Percentiles rank a stretch among this genome's conserved stretches.
phyloP scores from a whole-genome alignment of 2,329 filamentous ascomycete species.

The Colletotrichum endophyticum region DNA sequence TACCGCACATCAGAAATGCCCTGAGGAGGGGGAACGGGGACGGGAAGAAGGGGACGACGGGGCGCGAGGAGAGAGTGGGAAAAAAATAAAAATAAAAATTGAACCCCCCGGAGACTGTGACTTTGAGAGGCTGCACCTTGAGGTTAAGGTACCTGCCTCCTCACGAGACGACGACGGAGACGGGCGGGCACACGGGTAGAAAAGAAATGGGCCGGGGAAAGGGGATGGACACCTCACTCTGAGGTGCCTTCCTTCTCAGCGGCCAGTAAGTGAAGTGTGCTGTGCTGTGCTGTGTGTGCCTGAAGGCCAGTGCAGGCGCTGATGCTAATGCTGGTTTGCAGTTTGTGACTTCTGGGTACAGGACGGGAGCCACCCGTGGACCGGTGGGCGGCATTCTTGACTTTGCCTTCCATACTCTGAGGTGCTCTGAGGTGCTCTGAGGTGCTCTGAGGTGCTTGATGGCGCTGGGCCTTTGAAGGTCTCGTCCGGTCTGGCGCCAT shows the following conservation, averaged over 20 bases:
- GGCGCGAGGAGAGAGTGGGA: background rate
- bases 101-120: background rate
- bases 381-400: background rate
- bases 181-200: background rate
- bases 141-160: background rate
- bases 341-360: background rate
- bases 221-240: background rate
- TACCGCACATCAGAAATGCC: background rate
- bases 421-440: too few species aligned
- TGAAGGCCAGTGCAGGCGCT: background rate
- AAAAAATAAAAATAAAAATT: background rate
- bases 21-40: background rate
- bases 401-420: background rate
- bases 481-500: background rate
- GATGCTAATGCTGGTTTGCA: background rate
- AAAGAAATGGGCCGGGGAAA: slow-evolving; percentile 10
- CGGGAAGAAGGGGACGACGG: background rate
- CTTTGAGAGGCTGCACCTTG: background rate
- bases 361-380: background rate
- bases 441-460: background rate
- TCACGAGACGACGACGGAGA: background rate
- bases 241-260: background rate
- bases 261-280: background rate
- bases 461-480: background rate
- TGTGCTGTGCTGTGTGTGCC: background rate